Evolutionary conservation across 371 early-diverging fungal species (phyloP).

Genomic region (Mortierella sp.): DNA sequence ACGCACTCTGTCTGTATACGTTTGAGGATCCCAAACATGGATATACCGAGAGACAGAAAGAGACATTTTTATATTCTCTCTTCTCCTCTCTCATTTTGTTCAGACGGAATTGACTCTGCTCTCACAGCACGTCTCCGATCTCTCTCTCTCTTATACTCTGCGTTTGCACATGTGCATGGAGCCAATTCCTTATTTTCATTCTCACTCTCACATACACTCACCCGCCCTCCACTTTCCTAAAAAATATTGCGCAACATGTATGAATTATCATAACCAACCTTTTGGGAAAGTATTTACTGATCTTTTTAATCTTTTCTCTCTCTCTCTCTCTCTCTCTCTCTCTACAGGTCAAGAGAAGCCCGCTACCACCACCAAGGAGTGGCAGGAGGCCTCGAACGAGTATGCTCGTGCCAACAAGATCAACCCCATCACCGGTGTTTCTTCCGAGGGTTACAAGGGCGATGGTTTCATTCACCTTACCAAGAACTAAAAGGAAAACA

Average conservation of each 20-base stretch:
- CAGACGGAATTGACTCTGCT: neutral
- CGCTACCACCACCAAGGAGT: constrained; percentile 87
- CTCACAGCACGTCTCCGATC: neutral
- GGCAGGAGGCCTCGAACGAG: constrained; percentile 92
- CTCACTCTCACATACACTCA: too few relatives aligned
- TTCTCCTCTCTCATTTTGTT: too few relatives aligned
- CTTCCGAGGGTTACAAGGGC: constrained; percentile 88
- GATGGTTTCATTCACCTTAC: constrained; percentile 69
- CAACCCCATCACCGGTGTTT: constrained; percentile 91
- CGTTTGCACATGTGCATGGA: neutral
- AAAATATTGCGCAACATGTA: too few relatives aligned
- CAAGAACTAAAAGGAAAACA: constrained; percentile 53
- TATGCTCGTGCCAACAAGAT: constrained; percentile 83
- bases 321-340: neutral
- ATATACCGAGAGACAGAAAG: constrained; percentile 3
- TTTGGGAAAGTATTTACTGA: too few relatives aligned
- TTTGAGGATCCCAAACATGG: constrained; percentile 19
- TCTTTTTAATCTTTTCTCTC: too few relatives aligned
- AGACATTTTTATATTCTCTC: too few relatives aligned
- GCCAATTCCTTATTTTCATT: too few relatives aligned
- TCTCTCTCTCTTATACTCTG: neutral
- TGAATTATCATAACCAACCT: too few relatives aligned
- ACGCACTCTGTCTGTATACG: neutral
- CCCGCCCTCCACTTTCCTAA: too few relatives aligned
- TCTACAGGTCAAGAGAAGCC: constrained; percentile 71